Evolutionary conservation across 2,329 filamentous ascomycete species (phyloP).

Genomic region (Trichoderma gracile): DNA sequence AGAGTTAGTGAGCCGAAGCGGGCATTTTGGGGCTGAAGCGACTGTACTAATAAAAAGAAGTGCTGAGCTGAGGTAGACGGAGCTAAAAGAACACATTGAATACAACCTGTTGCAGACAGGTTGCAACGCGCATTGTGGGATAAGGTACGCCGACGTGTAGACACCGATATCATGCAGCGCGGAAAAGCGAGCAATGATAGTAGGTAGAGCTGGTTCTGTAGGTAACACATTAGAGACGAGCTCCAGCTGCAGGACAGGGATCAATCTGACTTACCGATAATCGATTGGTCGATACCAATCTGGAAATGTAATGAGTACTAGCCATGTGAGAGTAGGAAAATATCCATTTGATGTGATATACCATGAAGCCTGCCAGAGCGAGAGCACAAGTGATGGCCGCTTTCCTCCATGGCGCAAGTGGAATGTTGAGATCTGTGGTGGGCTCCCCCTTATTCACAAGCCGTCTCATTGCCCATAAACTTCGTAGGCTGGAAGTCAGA

Average conservation of each 20-base stretch:
- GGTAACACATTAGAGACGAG: neutral
- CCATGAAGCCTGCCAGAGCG: constrained; percentile 11
- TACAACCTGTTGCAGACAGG: neutral
- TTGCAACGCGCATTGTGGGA: constrained; percentile 10
- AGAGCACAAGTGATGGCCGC: constrained; percentile 4
- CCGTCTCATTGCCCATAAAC: neutral
- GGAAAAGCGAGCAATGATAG: neutral
- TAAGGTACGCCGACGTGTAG: constrained; percentile 8
- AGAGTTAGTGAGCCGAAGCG: neutral
- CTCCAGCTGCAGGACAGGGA: neutral
- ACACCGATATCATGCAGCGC: constrained; percentile 9
- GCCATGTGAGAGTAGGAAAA: neutral
- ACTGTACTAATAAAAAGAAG: neutral
- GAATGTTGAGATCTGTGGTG: constrained; percentile 2
- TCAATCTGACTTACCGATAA: neutral
- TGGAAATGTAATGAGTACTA: neutral
- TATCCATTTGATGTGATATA: neutral
- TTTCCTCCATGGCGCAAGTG: constrained; percentile 2
- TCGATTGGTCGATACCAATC: constrained; percentile 15
- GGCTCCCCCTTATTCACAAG: constrained; percentile 8
- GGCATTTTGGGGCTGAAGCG: neutral
- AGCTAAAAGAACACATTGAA: neutral
- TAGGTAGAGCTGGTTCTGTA: constrained; percentile 8
- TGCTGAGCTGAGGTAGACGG: neutral
- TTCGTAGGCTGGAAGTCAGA: neutral